Conservation (phyloP, 768 basidiomycete genomes). For the Polyporus arcularius region DNA sequence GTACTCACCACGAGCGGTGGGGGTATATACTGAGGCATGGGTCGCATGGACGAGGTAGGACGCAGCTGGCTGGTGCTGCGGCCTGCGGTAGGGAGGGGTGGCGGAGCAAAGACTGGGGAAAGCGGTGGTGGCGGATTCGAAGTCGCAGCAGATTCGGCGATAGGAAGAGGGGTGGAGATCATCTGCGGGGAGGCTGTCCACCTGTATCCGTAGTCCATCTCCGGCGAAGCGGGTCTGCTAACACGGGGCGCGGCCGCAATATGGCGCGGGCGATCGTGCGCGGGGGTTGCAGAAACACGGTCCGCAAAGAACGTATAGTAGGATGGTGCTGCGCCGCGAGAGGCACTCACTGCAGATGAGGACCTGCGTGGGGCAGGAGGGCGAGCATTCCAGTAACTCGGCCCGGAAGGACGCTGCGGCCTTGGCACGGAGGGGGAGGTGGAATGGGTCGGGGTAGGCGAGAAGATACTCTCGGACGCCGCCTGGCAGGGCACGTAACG, state of each 20-base stretch:
- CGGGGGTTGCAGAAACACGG: constrained; percentile 35
- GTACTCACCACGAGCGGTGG: not conserved
- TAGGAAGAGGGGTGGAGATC: constrained; percentile 3
- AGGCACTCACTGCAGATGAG: constrained; percentile 4
- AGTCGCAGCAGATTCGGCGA: not conserved
- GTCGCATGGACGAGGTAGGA: constrained; percentile 10
- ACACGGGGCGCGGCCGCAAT: not conserved
- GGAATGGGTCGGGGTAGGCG: constrained; percentile 36
- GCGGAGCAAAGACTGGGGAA: constrained; percentile 15
- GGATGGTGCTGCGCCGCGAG: constrained; percentile 15
- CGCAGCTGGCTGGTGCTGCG: constrained; percentile 15
- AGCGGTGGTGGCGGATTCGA: constrained; percentile 1
- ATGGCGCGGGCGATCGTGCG: constrained; percentile 36
- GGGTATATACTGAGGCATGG: constrained; percentile 1
- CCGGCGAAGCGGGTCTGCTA: constrained; percentile 13
- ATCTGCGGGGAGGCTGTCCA: constrained; percentile 22
- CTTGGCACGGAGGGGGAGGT: constrained; percentile 30
- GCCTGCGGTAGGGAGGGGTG: constrained; percentile 7
- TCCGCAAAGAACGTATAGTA: constrained; percentile 42
- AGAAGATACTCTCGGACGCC: constrained; percentile 53
- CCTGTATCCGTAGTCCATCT: constrained; percentile 20
- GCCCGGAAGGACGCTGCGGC: constrained; percentile 26
- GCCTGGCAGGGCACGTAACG: constrained; percentile 62
- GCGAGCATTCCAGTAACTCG: constrained; percentile 29
- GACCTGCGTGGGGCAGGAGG: constrained; percentile 15